Percentiles rank a stretch among this genome's conserved stretches.
Evolutionary conservation across 176 grass and related monocot species (phyloP).

Genomic region (Musa itinerans): DNA sequence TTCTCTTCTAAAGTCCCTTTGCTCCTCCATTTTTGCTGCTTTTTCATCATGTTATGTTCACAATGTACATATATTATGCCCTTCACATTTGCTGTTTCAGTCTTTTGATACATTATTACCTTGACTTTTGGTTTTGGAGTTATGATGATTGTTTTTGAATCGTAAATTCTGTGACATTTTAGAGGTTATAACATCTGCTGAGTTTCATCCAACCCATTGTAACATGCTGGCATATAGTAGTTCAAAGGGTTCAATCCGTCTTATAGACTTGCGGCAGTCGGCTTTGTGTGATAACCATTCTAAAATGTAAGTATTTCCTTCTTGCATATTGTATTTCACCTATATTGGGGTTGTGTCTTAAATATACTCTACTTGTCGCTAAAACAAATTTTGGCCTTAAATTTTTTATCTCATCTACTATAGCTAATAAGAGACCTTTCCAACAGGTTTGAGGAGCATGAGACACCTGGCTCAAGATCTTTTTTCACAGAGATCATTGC

Average conservation of each 20-base stretch:
- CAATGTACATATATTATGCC: not conserved
- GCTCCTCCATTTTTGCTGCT: not conserved
- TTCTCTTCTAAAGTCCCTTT: not conserved
- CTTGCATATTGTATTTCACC: not conserved
- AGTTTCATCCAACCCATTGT: slow-evolving; percentile 91
- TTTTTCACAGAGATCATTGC: slow-evolving; percentile 99
- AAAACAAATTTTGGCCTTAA: not conserved
- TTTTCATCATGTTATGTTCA: not conserved
- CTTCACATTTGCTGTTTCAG: too few species aligned
- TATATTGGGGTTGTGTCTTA: not conserved
- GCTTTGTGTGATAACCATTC: slow-evolving; percentile 94
- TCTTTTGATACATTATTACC: not conserved
- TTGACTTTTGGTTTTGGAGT: not conserved
- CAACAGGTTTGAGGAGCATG: slow-evolving; percentile 88
- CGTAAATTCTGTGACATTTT: not conserved
- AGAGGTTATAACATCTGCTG: slow-evolving; percentile 99
- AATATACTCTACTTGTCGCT: not conserved
- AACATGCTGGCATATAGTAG: slow-evolving; percentile 95
- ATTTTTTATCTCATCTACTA: slow-evolving; percentile 15
- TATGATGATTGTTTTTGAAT: not conserved
- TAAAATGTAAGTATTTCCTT: slow-evolving; percentile 62
- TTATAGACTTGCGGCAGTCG: slow-evolving; percentile 93
- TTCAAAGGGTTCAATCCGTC: slow-evolving; percentile 98
- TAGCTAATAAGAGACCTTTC: slow-evolving; percentile 15
- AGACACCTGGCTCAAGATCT: slow-evolving; percentile 69